Evolutionary conservation across 257 asterid genomes (phyloP), one percentile per base, ranked within the genome.

Genomic region (Gentiana dahurica): DNA sequence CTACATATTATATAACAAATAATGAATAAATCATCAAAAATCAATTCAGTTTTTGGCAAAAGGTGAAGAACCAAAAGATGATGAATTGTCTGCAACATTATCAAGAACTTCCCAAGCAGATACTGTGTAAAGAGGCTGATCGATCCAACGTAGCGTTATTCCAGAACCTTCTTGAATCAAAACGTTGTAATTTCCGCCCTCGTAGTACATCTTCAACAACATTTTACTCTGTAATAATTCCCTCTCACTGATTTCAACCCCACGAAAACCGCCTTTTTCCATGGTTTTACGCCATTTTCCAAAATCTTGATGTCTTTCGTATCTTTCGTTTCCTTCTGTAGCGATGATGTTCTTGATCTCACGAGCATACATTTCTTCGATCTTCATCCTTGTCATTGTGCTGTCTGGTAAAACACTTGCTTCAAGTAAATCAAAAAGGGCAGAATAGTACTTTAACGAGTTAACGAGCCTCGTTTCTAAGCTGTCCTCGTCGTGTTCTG

Each of bases 191-290:
- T 53, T 67, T 63, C 72, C 80, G 2, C 63, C 38, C 44, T 71
- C 62, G 59, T 88, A 81, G 59, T 88, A 81, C 95, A 92, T 88
- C 70, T 66, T 88, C 77, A 92, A 37, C 88, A 88, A 72, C 91
- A 83, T 80, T 67, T 72, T 73, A 44, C 90, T 87, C 66, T 88
- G 99, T 10, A 77, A 72, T 12, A 81, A 9, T 38, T 85, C 95
- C 71, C 95, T 77, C 38, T 88, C 95, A 2, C 65, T 51, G 4
- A 75, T 68, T 12, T 76, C 85, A 37, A 61, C 35, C 67, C 80
- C 56, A 13, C 81, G 55, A 57, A 83, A 88, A 11, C 94, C 88
- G 1, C 84, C 93, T 59, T 68, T 76, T 72, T 78, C 93, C 93
- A 88, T 83, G 77, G 77, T 11, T 71, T 66, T 60, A 45, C 38